Evolutionary conservation across 2,329 filamentous ascomycete species (phyloP), one percentile per base, ranked within the genome.

Genomic region (Paraconiothyrium brasiliense): DNA sequence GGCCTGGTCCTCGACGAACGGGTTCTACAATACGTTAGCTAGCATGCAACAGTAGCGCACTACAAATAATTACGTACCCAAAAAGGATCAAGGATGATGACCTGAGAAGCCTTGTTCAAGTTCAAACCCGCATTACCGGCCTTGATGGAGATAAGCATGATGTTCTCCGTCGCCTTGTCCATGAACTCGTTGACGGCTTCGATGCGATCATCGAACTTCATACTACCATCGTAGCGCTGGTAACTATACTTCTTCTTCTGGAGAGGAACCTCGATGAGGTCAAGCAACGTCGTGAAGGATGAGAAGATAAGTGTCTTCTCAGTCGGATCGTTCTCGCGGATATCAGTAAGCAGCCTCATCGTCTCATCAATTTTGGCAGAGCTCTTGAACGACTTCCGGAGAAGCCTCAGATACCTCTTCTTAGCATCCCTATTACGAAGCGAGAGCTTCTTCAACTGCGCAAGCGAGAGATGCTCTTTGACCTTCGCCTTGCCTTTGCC

Each of bases 41-140:
- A n/a, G 10, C 11, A 20, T n/a, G 4, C 27, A n/a, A 20, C 14
- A 43, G 7, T 43, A 39, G 34, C 34, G 9, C 16, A 11, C 20
- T 16, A 6, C 16, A n/a, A n/a, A 22, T 13, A 10, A 3, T 5
- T 20, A 54, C 46, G 16, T 51, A 46, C 48, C 44, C 93, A 97
- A 81, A 96, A 97, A 0, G 93, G 93, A 74, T 97, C 93, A 73
- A 97, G 88, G 66, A 97, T 91, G 76, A 97, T 92, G 67, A 97
- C 92, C 65, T 93, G 90, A 1, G 89, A 92, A 0, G 93, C 94
- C 20, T 89, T 87, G 43, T 91, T 92, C 24, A 97, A 84, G 72
- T 97, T 97, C 49, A 97, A 85, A 1, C 94, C 94, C 0, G 93
- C 89, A 69, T 94, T 94, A 37, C 92, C 92, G 1, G 92, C 92